Percentiles rank a stretch among this genome's conserved stretches.
Conservation (phyloP, 441 rosid genomes). For the Arabidopsis lyrata region DNA sequence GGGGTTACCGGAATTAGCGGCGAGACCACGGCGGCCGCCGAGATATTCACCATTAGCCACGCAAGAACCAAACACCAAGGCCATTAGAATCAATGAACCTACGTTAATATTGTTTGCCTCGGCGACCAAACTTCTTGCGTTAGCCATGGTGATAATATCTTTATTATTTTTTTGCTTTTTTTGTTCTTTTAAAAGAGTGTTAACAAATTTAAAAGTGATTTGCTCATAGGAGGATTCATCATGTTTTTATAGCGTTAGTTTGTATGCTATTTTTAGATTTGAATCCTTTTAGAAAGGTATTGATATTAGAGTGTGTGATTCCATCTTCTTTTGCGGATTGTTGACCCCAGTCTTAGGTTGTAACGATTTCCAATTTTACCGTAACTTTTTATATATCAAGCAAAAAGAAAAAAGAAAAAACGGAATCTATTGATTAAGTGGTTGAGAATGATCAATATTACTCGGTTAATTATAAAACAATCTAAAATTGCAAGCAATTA, state of each 20-base stretch:
- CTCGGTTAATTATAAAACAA: neutral
- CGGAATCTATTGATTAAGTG: constrained; percentile 9
- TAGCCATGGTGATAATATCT: constrained; percentile 45
- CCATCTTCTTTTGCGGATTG: constrained; percentile 37
- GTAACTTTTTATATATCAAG: neutral
- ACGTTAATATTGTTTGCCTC: constrained; percentile 34
- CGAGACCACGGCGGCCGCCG: constrained; percentile 46
- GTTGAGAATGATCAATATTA: constrained; percentile 26
- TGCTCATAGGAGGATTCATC: constrained; percentile 18
- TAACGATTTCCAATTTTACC: constrained; percentile 1
- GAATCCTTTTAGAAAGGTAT: neutral
- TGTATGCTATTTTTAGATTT: constrained; percentile 22
- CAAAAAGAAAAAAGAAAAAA: neutral
- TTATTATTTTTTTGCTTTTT: neutral
- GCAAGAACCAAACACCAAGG: constrained; percentile 46
- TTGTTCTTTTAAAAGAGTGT: constrained; percentile 23
- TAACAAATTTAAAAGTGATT: constrained; percentile 38
- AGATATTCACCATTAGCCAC: constrained; percentile 49
- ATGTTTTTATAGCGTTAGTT: constrained; percentile 22
- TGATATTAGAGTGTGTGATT: constrained; percentile 19
- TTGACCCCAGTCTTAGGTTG: constrained; percentile 30
- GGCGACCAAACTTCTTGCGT: constrained; percentile 40
- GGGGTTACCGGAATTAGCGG: constrained; percentile 40
- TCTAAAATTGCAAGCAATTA: constrained; percentile 8
- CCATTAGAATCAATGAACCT: constrained; percentile 37